Evolutionary conservation across 169 alveolate species (phyloP), one percentile per base, ranked within the genome.

Genomic region (Plasmodium inui): DNA sequence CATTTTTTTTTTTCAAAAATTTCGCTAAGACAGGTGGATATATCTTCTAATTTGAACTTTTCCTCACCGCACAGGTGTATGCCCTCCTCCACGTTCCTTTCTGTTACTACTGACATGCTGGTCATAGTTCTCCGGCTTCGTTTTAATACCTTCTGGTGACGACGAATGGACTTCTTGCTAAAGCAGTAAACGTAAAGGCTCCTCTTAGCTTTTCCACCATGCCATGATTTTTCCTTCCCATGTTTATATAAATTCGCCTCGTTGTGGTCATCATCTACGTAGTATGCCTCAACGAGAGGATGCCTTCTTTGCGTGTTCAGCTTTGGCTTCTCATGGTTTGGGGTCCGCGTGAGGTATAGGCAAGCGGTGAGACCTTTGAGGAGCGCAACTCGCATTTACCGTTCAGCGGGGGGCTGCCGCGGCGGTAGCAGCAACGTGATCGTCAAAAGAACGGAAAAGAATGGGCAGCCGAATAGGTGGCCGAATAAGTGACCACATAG

Each of bases 261-360:
- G 37, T 10, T 67, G 76, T 67, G 30, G 37, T 26, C 34, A 14
- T 3, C 53, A 50, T 84, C 76, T 84, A 71, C 22, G 57, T 74
- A 37, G 80, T 86, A 86, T 70, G 80, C 86, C 22, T 88, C 71
- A 53, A 74, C 85, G 70, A 39, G 86, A 86, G 93, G 78, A 86
- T 86, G 80, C 44, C 28, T 86, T 30, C 22, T 86, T 22, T 50
- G 61, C 61, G 30, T 37, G 19, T 86, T 86, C 37, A 86, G 30
- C 80, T 86, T 41, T 10, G 93, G 30, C 37, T 86, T 57, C 78
- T 82, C 93, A 86, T 86, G 82, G 81, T 86, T 74, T 32, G 37
- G 39, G 3, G 80, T 39, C 14, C 30, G 67, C 30, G 46, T 32
- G 81, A 86, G 37, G 61, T 86, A 86, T 55, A 86, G 79, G 70